Conservation (phyloP, 2,329 filamentous ascomycete genomes). For the Neoarthrinium moseri region DNA sequence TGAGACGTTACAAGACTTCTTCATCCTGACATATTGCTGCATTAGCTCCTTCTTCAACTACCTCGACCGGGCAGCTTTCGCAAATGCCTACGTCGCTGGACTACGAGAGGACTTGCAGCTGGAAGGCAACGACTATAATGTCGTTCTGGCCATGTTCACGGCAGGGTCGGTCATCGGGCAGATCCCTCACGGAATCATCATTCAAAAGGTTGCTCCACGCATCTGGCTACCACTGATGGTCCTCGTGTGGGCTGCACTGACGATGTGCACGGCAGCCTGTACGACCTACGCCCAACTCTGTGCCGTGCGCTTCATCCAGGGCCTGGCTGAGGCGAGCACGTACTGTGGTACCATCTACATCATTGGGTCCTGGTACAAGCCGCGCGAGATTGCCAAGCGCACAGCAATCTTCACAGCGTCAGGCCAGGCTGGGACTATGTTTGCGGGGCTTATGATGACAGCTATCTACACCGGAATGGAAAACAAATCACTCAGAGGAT, state of each 20-base stretch:
- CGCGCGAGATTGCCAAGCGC: conserved; percentile 49
- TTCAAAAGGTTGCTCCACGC: conserved; percentile 47
- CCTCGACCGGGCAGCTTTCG: conserved; percentile 41
- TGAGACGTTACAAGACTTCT: conserved; percentile 24
- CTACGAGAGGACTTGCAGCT: conserved; percentile 36
- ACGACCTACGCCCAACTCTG: conserved; percentile 24
- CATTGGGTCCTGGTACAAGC: conserved; percentile 54
- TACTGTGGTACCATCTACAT: conserved; percentile 50
- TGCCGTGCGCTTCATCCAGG: conserved; percentile 43
- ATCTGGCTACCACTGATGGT: conserved; percentile 47
- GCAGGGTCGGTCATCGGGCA: conserved; percentile 37
- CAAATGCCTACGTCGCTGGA: conserved; percentile 41
- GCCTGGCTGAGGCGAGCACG: conserved; percentile 45
- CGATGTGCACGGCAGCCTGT: conserved; percentile 27
- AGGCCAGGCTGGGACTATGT: conserved; percentile 51
- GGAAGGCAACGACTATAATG: conserved; percentile 37
- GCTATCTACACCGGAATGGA: conserved; percentile 35
- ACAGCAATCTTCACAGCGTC: conserved; percentile 52
- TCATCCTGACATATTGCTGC: conserved; percentile 34
- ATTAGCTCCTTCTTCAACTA: conserved; percentile 35
- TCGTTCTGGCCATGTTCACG: conserved; percentile 31
- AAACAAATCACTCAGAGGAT: conserved; percentile 41
- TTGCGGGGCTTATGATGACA: conserved; percentile 54
- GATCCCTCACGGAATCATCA: conserved; percentile 39
- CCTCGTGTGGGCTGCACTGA: conserved; percentile 46